Base-by-base conservation (phyloP, 1,284 basidiomycete species). In the Earliella scabrosa region DNA sequence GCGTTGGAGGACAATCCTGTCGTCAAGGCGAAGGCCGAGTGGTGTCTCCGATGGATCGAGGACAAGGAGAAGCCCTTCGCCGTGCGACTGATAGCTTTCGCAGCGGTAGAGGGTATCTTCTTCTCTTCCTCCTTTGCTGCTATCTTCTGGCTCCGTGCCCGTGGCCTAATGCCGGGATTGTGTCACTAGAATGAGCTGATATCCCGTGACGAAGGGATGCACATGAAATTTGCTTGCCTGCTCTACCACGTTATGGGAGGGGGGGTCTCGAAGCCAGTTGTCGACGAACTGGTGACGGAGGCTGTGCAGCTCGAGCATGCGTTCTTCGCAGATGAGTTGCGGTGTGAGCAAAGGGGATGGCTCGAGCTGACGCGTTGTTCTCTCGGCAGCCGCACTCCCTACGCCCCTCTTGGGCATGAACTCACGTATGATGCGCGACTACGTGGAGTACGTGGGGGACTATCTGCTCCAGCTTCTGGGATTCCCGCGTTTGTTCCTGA, bases 161-260 rank as follows among this genome's bases (percentile, higher is more conserved):
- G 97, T 45, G 96, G 96, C 44, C 82, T 98, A 43, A 98, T 98
- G 96, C 96, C 95, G n/a, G n/a, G n/a, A n/a, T n/a, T n/a, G n/a
- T n/a, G n/a, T n/a, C n/a, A n/a, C n/a, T n/a, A n/a, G n/a, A 98
- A 98, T 72, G 93, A 96, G 77, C 86, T 98, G 69, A 98, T 98
- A 74, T 95, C 92, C 54, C 88, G 96, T 36, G 96, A 98, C 70
- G 96, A 98, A 75, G 96, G 96, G 51, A 89, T 98, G 79, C 97
- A 98, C 76, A 98, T 96, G 77, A 95, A 94, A 71, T 96, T 98
- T 71, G 95, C 96, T 0, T 98, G 96, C 74, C 78, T 98, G 7
- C 82, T 98, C 48, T 97, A 97, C 80, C 87, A 83, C 59, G 92
- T 97, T 70, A 82, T 98, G 51, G 82, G 18, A 3, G 10, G 20